phyloP scores from a whole-genome alignment of 108 stramenopile genomes.

The Aurantiochytrium sp. region DNA sequence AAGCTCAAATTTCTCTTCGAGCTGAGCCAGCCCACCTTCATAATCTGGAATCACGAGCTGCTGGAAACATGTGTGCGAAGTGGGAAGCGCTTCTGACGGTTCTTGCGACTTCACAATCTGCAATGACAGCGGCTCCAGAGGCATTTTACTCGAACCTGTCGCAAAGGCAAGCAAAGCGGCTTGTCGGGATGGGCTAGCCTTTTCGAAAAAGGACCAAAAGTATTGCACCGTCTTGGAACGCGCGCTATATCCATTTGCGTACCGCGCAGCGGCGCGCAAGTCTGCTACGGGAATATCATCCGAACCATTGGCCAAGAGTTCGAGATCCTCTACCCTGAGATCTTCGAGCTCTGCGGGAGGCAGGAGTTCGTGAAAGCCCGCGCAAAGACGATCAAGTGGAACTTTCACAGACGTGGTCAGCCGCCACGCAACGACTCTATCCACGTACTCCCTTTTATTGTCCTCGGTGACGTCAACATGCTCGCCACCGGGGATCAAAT shows the following conservation, averaged over 20 bases:
- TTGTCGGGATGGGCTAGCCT: constrained; percentile 24
- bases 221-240: constrained; percentile 24
- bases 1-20: constrained; percentile 33
- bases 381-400: constrained; percentile 28
- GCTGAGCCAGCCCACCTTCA: constrained; percentile 16
- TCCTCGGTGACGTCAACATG: constrained; percentile 35
- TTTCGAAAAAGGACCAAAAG: constrained; percentile 36
- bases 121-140: not conserved
- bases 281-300: constrained; percentile 39
- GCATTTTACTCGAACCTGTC: constrained; percentile 40
- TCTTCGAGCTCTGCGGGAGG: constrained; percentile 16
- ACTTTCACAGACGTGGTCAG: constrained; percentile 7
- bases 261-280: constrained; percentile 31
- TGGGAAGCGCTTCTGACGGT: constrained; percentile 36
- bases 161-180: constrained; percentile 38
- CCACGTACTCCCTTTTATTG: constrained; percentile 43
- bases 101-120: constrained; percentile 25
- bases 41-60: constrained; percentile 49
- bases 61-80: constrained; percentile 53
- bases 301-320: constrained; percentile 39
- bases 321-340: constrained; percentile 26
- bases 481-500: not conserved
- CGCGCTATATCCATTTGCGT: not conserved
- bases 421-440: constrained; percentile 22
- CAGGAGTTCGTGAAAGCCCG: constrained; percentile 27